Evolutionary conservation across 2,329 filamentous ascomycete species (phyloP).

Genomic region (Diaporthe sp.): DNA sequence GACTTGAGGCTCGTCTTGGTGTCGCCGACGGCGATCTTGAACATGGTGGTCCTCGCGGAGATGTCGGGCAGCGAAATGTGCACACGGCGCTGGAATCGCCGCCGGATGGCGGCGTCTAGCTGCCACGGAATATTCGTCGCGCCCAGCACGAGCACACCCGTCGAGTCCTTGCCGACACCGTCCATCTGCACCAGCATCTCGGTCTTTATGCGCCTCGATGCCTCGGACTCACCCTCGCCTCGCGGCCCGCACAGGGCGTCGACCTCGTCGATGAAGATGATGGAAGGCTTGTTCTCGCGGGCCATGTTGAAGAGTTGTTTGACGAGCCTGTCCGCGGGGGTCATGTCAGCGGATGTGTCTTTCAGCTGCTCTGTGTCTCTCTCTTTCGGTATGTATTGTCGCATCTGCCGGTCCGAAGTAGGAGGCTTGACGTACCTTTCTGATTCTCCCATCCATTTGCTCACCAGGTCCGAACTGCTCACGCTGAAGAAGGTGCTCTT

Average conservation of each 20-base stretch:
- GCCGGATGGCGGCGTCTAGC: constrained; percentile 93
- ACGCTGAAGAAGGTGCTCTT: constrained; percentile 99
- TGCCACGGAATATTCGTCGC: constrained; percentile 99
- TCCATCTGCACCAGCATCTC: constrained; percentile 99
- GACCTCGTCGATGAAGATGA: constrained; percentile 99
- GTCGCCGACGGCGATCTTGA: constrained; percentile 92
- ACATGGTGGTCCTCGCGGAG: constrained; percentile 91
- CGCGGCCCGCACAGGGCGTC: constrained; percentile 95
- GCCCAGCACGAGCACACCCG: constrained; percentile 92
- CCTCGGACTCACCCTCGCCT: constrained; percentile 96
- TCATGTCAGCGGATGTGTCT: constrained; percentile 8
- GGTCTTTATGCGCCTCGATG: constrained; percentile 97
- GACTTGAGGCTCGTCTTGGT: constrained; percentile 88
- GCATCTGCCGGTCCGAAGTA: too few relatives aligned
- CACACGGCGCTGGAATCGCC: constrained; percentile 95
- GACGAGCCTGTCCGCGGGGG: constrained; percentile 75
- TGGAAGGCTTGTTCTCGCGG: constrained; percentile 96
- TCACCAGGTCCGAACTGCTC: constrained; percentile 95
- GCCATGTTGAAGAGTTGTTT: constrained; percentile 98
- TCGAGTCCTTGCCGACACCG: constrained; percentile 95
- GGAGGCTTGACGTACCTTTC: constrained; percentile 75
- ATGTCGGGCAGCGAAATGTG: constrained; percentile 94
- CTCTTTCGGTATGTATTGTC: neutral
- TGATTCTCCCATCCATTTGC: constrained; percentile 99
- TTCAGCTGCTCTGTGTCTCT: too few relatives aligned